Evolutionary conservation across 768 basidiomycete genomes (phyloP), one percentile per base, ranked within the genome.

Genomic region (Lenzites betulinus): DNA sequence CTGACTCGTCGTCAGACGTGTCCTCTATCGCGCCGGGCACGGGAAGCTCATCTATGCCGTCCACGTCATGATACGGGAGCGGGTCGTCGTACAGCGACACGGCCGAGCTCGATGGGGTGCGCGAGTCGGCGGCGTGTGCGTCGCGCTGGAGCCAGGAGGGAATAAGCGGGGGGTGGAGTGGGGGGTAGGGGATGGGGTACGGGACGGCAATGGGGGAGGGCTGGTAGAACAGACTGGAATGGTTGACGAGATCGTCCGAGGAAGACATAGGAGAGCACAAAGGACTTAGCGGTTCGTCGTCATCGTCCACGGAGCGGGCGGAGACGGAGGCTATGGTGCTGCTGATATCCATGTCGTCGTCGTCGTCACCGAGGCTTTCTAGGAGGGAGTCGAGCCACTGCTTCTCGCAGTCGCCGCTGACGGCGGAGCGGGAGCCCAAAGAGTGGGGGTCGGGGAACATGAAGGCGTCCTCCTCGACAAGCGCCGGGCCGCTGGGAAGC

Each of bases 11-110:
- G 75, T 92, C 91, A 46, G 90, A 92, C 38, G 81, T 83, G 73
- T 92, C 90, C 72, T 92, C 90, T 79, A 92, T 89, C 42, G 89
- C 85, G 69, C 92, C 90, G 44, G 89, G 90, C 43, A 91, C 83
- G 28, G 87, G 77, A 33, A 85, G 79, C 68, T 88, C 87, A 67
- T 88, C 88, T 64, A 83, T 68, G 74, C 89, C 85, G 74, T 88
- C 83, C 66, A 72, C 70, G 60, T 84, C 79, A 69, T 80, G 81
- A 66, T 87, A 88, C 56, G 90, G 85, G 46, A 88, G 78, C 47
- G 87, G 79, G 69, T 84, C 81, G 70, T 81, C 77, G 76, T 75
- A 77, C 61, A 70, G 68, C 23, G 70, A 64, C 16, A 69, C 56
- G 11, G 56, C 50, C 18, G 38, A 15, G 50, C 63, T 60, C 54